Evolutionary conservation across 1,284 basidiomycete genomes (phyloP).

Genomic region (Gomphus bonarii): DNA sequence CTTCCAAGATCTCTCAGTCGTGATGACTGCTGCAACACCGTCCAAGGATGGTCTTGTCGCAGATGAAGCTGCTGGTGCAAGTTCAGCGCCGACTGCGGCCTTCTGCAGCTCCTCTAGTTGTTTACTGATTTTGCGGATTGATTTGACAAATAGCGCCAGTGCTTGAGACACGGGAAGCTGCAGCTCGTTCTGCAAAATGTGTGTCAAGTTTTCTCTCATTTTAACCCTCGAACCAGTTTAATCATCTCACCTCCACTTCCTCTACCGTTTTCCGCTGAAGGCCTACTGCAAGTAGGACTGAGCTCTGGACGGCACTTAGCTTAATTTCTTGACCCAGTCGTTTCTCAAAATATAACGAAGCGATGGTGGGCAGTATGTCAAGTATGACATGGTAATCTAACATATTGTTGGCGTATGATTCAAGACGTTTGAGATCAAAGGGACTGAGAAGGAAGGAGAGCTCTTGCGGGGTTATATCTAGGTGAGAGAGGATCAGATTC

Average conservation of each 20-base stretch:
- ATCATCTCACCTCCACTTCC: conserved; percentile 59
- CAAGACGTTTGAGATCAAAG: conserved; percentile 93
- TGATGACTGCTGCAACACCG: not conserved
- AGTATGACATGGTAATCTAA: conserved; percentile 95
- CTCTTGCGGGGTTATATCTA: conserved; percentile 56
- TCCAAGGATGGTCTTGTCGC: conserved; percentile 25
- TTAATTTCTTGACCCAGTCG: conserved; percentile 53
- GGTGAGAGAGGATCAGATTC: conserved; percentile 4
- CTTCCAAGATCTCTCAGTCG: conserved; percentile 17
- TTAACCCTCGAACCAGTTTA: not conserved
- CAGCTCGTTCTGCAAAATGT: conserved; percentile 75
- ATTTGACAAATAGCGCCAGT: conserved; percentile 87
- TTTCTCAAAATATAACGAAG: conserved; percentile 77
- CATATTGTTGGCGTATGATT: conserved; percentile 93
- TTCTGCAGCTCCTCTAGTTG: conserved; percentile 77
- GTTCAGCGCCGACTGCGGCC: too few relatives aligned
- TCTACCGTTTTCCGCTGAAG: conserved; percentile 89
- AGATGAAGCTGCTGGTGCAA: too few relatives aligned
- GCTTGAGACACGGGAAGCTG: conserved; percentile 79
- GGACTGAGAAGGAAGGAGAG: conserved; percentile 72
- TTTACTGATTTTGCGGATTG: conserved; percentile 79
- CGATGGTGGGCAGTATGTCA: conserved; percentile 79
- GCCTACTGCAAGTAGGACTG: conserved; percentile 83
- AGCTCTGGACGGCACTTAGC: conserved; percentile 79
- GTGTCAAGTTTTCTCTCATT: too few relatives aligned